phyloP scores from a whole-genome alignment of 1,284 basidiomycete genomes.

The Entoloma clypeatum region DNA sequence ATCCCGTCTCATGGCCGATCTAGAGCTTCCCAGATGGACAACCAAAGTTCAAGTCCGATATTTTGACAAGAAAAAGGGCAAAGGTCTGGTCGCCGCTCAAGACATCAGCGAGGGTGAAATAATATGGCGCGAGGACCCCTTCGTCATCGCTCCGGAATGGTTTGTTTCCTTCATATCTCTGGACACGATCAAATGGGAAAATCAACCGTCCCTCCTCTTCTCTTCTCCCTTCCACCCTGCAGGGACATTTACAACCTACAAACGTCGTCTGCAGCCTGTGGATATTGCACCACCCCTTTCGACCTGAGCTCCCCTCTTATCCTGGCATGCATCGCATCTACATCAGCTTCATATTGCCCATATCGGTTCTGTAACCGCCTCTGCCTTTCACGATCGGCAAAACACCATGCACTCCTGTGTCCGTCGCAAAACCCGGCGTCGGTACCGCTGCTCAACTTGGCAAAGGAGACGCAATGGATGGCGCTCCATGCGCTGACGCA shows the following conservation, averaged over 20 bases:
- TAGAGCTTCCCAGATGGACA: slow-evolving; percentile 62
- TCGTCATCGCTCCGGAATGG: slow-evolving; percentile 70
- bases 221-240: too few species aligned
- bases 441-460: slow-evolving; percentile 56
- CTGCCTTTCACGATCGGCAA: slow-evolving; percentile 59
- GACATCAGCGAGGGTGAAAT: slow-evolving; percentile 68
- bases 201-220: neutral
- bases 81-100: slow-evolving; percentile 74
- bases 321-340: slow-evolving; percentile 45
- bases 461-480: slow-evolving; percentile 62
- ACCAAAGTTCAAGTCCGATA: slow-evolving; percentile 63
- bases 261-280: slow-evolving; percentile 51
- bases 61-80: slow-evolving; percentile 74
- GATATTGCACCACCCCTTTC: slow-evolving; percentile 65
- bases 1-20: slow-evolving; percentile 62
- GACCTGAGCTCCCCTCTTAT: slow-evolving; percentile 42
- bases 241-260: slow-evolving; percentile 75
- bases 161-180: slow-evolving; percentile 28
- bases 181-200: neutral
- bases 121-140: slow-evolving; percentile 82
- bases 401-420: slow-evolving; percentile 73
- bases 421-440: slow-evolving; percentile 69
- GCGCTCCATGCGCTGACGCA: slow-evolving; percentile 71
- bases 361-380: slow-evolving; percentile 78
- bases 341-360: slow-evolving; percentile 44